These are phyloP conservation scores for Smittium culicis DNA, from an alignment of 371 early-diverging fungal species.

Conservation along the genomic window DNA sequence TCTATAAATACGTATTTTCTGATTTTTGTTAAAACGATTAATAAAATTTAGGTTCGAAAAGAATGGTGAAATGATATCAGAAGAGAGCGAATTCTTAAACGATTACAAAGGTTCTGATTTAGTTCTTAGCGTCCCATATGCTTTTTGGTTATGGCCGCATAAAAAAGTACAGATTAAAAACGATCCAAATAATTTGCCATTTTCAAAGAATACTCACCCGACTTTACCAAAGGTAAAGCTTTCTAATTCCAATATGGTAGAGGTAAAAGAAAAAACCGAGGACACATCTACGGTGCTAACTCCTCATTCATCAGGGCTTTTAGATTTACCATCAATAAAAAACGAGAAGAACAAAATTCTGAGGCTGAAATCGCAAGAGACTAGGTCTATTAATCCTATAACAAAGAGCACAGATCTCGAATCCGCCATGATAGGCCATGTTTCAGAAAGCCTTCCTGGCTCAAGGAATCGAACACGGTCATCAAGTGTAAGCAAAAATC, in stretches of 20 bases:
- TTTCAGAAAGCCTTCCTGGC: too few species aligned
- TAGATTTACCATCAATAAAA: not conserved
- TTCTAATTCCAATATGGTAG: not conserved
- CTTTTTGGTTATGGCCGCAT: conserved; percentile 60
- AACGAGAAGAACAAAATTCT: not conserved
- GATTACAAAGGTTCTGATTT: conserved; percentile 58
- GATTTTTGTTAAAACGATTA: not conserved
- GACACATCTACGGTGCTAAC: not conserved
- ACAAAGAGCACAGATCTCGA: not conserved
- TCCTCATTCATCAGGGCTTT: not conserved
- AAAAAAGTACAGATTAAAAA: conserved; percentile 27
- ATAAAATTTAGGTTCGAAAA: conserved; percentile 39
- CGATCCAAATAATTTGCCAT: conserved; percentile 18
- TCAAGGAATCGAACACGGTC: too few species aligned
- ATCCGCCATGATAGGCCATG: too few species aligned
- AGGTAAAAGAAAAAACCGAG: not conserved
- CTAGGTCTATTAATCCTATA: not conserved
- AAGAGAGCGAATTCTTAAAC: conserved; percentile 81
- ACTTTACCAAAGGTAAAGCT: conserved; percentile 16
- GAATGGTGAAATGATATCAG: conserved; percentile 62
- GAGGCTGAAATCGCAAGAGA: too few species aligned
- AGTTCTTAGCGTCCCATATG: conserved; percentile 48
- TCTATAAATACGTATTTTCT: not conserved
- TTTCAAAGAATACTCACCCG: conserved; percentile 21
- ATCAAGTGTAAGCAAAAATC: too few species aligned